Evolutionary conservation across 2,329 filamentous ascomycete genomes (phyloP), one percentile per base, ranked within the genome.

Genomic region (Alternaria ethzedia): DNA sequence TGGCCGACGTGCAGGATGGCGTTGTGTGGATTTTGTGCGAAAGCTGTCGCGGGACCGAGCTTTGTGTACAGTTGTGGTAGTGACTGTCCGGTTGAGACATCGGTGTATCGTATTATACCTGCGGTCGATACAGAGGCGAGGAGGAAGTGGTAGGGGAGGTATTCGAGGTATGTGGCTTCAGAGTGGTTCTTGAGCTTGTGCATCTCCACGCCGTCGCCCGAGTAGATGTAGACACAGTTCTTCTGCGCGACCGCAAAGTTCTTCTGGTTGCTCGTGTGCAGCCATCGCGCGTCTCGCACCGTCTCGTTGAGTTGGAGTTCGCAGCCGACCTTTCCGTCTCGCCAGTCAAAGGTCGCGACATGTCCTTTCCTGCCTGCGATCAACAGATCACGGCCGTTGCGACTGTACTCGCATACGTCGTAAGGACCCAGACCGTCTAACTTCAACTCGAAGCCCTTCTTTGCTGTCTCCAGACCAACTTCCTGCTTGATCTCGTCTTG

Each of bases 191-290:
- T 90, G 75, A 99, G 82, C 77, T 92, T 94, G 79, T 99, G 96
- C 58, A 99, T 83, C 82, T 99, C 96, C 20, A 97, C 92, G 55
- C 96, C 96, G 60, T 92, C 88, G 61, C 89, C 86, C 75, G 97
- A 96, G 83, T 99, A 99, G 69, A 99, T 97, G 83, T 97, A 99
- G 68, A 96, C 92, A 71, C 96, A 91, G 82, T 95, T 96, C 85
- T 97, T 97, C 82, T 99, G 95, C 47, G 96, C 94, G 12, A 97
- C 93, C 0, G 95, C 95, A 81, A 98, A 97, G 81, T 89, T 91
- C 77, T 97, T 93, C 79, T 96, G 94, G 79, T 97, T 97, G 66
- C 72, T 74, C 21, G 69, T 66, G 82, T 97, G 94, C 73, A 98
- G 85, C 92, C 94, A 99, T 76, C 90, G 91, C 25, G 91, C 91